Base-by-base conservation (phyloP, 2,329 filamentous ascomycete genomes). In the Colletotrichum scovillei region DNA sequence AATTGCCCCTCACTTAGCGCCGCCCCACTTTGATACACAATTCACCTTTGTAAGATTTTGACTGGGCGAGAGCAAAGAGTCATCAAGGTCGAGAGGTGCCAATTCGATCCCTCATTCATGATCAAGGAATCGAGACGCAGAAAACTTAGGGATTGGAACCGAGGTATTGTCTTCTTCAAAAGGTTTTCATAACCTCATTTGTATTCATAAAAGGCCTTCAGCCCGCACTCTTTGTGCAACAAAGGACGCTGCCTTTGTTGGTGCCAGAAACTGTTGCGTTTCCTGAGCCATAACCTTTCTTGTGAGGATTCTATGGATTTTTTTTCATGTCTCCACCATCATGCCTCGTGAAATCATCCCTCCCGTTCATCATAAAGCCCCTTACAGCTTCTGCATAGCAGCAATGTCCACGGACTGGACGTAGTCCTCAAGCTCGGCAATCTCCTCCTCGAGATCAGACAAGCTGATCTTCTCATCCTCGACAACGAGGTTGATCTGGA, bases 401-500 rank as follows among this genome's bases (percentile, higher is more conserved):
- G 65, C 92, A 82, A 98, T 84, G 85, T 98, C 97, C 80, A 93
- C 92, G 79, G 95, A 98, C 92, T 99, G 97, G 82, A 99, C 95
- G 85, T 94, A 93, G 84, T 99, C 97, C 89, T 98, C 97, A 80
- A 95, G 90, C 78, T 90, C 94, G 82, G 83, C 76, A 80, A 98
- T 97, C 88, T 94, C 81, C 83, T 94, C 92, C 90, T 98, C 91
- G 78, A 99, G 92, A 76, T 98, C 96, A 79, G 93, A 91, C 77
- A 94, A 84, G 78, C 94, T 95, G 82, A 99, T 85, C 91, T 98
- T 98, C 78, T 98, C 96, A 84, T 99, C 97, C 90, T 98, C 97
- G 77, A 98, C 88, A 80, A 98, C 95, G 79, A 98, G 87, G 92
- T 94, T 98, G 89, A 99, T 97, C 91, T 98, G 96, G 76, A 99